phyloP scores from a whole-genome alignment of 2,329 filamentous ascomycete species.

The Paracoccidioides lutzii region DNA sequence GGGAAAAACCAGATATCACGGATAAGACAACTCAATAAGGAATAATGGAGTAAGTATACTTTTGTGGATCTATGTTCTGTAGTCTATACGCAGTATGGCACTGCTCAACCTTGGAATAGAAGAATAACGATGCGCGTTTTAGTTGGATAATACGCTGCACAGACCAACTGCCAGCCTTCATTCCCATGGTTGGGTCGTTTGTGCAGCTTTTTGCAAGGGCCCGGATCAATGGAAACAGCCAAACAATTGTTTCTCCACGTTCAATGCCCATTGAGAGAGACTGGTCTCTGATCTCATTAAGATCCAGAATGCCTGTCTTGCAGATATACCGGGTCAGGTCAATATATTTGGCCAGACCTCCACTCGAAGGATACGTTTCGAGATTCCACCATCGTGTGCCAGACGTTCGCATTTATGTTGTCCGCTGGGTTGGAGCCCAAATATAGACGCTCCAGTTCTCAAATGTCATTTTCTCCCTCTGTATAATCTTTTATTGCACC shows the following conservation, averaged over 20 bases:
- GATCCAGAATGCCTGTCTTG: slow-evolving; percentile 31
- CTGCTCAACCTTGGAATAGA: neutral
- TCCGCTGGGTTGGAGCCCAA: neutral
- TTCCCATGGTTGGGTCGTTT: slow-evolving; percentile 6
- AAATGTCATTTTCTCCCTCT: slow-evolving; percentile 40
- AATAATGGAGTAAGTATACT: no score
- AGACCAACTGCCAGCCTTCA: neutral
- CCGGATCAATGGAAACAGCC: slow-evolving; percentile 2
- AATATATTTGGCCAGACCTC: slow-evolving; percentile 35
- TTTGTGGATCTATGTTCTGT: no score
- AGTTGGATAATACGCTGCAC: neutral
- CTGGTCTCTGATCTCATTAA: slow-evolving; percentile 11
- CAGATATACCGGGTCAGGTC: slow-evolving; percentile 43
- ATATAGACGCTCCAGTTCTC: slow-evolving; percentile 33
- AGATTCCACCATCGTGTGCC: slow-evolving; percentile 16
- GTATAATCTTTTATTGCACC: slow-evolving; percentile 32
- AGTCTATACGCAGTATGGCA: no score
- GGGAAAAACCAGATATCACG: neutral
- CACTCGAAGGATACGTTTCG: slow-evolving; percentile 44
- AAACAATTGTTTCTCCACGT: slow-evolving; percentile 9
- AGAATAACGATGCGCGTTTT: neutral
- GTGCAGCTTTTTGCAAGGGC: neutral
- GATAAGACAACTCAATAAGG: no score
- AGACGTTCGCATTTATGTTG: neutral
- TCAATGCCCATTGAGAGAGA: slow-evolving; percentile 7